These are phyloP conservation scores for Hymenoscyphus fructigenus DNA, from an alignment of 2,329 filamentous ascomycete species.

Conservation along the genomic window DNA sequence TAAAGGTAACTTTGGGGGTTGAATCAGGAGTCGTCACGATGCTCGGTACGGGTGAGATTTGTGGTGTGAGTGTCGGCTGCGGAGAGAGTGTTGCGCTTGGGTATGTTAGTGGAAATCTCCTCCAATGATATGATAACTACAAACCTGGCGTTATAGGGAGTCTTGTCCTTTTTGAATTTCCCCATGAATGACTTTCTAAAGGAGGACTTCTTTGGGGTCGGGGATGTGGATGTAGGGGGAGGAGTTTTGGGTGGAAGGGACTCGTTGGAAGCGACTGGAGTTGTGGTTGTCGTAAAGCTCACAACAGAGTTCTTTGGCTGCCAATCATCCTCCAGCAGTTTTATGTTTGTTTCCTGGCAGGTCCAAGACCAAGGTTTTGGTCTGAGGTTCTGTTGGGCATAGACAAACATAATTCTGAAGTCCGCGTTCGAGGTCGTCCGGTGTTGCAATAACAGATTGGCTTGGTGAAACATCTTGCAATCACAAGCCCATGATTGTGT, in stretches of 20 bases:
- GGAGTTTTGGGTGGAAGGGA: not conserved
- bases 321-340: constrained; percentile 9
- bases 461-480: constrained; percentile 20
- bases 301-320: constrained; percentile 8
- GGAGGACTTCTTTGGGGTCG: not conserved
- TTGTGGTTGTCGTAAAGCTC: not conserved
- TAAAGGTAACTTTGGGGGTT: not conserved
- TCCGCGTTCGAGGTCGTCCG: constrained; percentile 10
- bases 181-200: not conserved
- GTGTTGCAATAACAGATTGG: constrained; percentile 19
- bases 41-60: not conserved
- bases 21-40: not conserved
- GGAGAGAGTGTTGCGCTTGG: not conserved
- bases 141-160: not conserved
- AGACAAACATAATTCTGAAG: constrained; percentile 18
- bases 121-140: not conserved
- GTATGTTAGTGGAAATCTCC: not conserved
- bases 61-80: not conserved
- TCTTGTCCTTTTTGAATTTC: not conserved
- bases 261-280: not conserved
- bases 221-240: not conserved
- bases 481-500: constrained; percentile 19
- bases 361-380: constrained; percentile 12
- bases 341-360: constrained; percentile 20
- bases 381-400: constrained; percentile 11